Percentiles rank a stretch among this genome's conserved stretches.
Conservation (phyloP, 495 filamentous ascomycete genomes). For the Penicillium subrubescens region DNA sequence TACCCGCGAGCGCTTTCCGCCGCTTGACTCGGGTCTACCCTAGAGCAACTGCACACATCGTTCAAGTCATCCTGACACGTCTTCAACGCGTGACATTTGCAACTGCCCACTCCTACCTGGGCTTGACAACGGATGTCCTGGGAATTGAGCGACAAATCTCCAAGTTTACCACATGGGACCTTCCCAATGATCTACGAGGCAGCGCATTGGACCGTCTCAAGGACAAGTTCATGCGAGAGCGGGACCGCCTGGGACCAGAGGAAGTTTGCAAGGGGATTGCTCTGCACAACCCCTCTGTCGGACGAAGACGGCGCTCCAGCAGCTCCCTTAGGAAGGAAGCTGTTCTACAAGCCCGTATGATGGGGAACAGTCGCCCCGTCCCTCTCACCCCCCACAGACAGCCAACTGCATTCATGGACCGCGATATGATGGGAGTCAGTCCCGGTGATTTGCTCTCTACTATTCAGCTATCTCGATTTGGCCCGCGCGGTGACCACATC, state of each 20-base stretch:
- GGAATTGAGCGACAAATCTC: slow-evolving; percentile 90
- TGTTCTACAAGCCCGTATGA: slow-evolving; percentile 64
- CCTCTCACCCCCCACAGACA: slow-evolving; percentile 22
- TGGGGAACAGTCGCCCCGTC: slow-evolving; percentile 26
- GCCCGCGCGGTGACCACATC: slow-evolving; percentile 38
- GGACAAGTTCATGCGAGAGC: slow-evolving; percentile 86
- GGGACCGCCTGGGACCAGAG: slow-evolving; percentile 79
- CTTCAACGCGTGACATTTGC: slow-evolving; percentile 93
- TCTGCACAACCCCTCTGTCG: slow-evolving; percentile 77
- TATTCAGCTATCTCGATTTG: slow-evolving; percentile 69
- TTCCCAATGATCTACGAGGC: slow-evolving; percentile 90
- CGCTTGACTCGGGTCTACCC: slow-evolving; percentile 94
- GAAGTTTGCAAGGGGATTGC: slow-evolving; percentile 94
- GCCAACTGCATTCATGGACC: slow-evolving; percentile 17
- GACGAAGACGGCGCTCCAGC: slow-evolving; percentile 69
- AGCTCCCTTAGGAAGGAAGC: slow-evolving; percentile 80
- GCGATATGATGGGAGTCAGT: slow-evolving; percentile 51
- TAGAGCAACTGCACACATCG: slow-evolving; percentile 93
- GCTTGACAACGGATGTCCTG: slow-evolving; percentile 85
- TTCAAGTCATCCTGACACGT: slow-evolving; percentile 92
- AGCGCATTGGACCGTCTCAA: slow-evolving; percentile 83
- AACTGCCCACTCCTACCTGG: slow-evolving; percentile 91
- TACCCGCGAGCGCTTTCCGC: slow-evolving; percentile 92
- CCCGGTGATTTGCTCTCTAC: slow-evolving; percentile 82
- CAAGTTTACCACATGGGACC: slow-evolving; percentile 84